phyloP scores from a whole-genome alignment of 176 grass and related monocot species.

The Bothriochloa decipiens region DNA sequence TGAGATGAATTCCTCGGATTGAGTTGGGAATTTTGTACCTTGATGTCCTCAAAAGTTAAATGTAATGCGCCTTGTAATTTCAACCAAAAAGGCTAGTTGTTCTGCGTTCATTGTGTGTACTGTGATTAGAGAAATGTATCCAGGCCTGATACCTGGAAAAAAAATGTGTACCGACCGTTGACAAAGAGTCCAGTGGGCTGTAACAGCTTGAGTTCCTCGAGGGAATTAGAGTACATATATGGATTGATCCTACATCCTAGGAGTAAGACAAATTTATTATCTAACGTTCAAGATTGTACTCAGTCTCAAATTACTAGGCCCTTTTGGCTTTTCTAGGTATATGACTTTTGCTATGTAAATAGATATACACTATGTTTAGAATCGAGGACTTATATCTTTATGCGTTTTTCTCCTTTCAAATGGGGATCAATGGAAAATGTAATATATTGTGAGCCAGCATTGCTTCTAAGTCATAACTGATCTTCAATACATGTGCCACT shows the following conservation, averaged over 20 bases:
- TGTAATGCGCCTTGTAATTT: conserved; percentile 15
- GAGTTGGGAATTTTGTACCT: not conserved
- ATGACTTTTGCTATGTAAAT: not conserved
- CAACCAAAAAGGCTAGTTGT: not conserved
- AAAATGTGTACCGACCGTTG: not conserved
- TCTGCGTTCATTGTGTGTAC: not conserved
- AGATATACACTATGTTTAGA: not conserved
- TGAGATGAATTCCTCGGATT: not conserved
- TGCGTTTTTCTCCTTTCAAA: too few relatives aligned
- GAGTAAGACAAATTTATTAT: not conserved
- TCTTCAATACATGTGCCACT: not conserved
- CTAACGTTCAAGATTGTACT: not conserved
- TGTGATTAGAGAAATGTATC: conserved; percentile 7
- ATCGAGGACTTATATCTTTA: too few relatives aligned
- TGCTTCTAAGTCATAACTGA: too few relatives aligned
- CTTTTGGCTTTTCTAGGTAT: not conserved
- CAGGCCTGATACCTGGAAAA: too few relatives aligned
- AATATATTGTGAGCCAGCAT: too few relatives aligned
- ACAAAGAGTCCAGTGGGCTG: not conserved
- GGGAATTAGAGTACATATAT: not conserved
- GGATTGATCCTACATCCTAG: too few relatives aligned
- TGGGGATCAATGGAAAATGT: too few relatives aligned
- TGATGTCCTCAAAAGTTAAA: not conserved
- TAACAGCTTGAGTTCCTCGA: not conserved
- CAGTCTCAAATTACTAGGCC: not conserved